Percentiles rank a stretch among this genome's conserved stretches.
Evolutionary conservation across 768 basidiomycete species (phyloP).

Genomic region (Gymnopilus junonius): DNA sequence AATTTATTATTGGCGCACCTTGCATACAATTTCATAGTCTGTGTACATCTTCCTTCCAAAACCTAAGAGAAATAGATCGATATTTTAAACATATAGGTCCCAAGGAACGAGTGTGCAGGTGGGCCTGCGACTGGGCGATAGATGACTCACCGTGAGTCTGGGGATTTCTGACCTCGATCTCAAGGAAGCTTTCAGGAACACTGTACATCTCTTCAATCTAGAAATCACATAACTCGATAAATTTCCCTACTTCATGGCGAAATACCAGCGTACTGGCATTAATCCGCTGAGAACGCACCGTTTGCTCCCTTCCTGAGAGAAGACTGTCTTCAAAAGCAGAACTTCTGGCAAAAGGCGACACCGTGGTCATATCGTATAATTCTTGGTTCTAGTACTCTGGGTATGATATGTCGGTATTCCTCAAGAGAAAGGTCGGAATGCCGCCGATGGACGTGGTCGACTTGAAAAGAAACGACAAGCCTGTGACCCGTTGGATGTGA

Average conservation of each 20-base stretch:
- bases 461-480: background rate
- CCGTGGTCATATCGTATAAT: slow-evolving; percentile 33
- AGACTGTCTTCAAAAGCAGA: slow-evolving; percentile 58
- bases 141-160: slow-evolving; percentile 85
- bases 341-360: slow-evolving; percentile 69
- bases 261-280: slow-evolving; percentile 3
- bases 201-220: slow-evolving; percentile 99
- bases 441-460: background rate
- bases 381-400: background rate
- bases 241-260: slow-evolving; percentile 17
- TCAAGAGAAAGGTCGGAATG: background rate
- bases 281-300: slow-evolving; percentile 41
- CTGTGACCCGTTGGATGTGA: background rate
- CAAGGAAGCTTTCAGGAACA: slow-evolving; percentile 94
- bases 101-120: background rate
- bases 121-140: background rate
- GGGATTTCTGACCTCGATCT: slow-evolving; percentile 96
- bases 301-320: slow-evolving; percentile 57
- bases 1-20: slow-evolving; percentile 52
- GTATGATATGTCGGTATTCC: background rate
- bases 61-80: slow-evolving; percentile 46
- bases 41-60: slow-evolving; percentile 99
- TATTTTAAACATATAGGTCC: background rate
- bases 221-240: slow-evolving; percentile 8
- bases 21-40: slow-evolving; percentile 98